Base-by-base conservation (phyloP, 176 grass and related monocot genomes). In the Carex parvula region DNA sequence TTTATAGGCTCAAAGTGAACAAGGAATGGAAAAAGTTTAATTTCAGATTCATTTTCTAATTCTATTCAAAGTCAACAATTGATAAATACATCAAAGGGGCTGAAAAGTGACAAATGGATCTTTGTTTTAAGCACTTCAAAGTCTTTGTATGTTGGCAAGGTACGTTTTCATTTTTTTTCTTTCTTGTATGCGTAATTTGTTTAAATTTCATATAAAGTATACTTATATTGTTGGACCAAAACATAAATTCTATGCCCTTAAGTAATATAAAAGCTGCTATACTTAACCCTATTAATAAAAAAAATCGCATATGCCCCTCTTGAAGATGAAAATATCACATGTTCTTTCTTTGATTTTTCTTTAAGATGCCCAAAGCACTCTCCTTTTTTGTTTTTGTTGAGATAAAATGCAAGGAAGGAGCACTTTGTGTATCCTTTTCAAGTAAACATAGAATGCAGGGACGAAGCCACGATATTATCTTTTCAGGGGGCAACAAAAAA, bases 41-140 rank as follows among this genome's bases (percentile, higher is more conserved):
- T n/a, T n/a, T n/a, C n/a, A n/a, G n/a, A n/a, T n/a, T n/a, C n/a
- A n/a, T n/a, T n/a, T n/a, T n/a, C n/a, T n/a, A n/a, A n/a, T n/a
- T n/a, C n/a, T n/a, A n/a, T n/a, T n/a, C n/a, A n/a, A n/a, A 93
- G 76, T 81, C 80, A 30, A 79, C 84, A 95, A 88, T 72, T 95
- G 8, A 62, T 98, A 8, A 48, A 95, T 83, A 93, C 89, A 54
- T 91, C 69, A 16, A 88, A 91, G 65, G 86, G 88, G 3, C 64
- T 84, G 35, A 88, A 86, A 83, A 84, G 90, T 87, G 71, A 81
- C 39, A 95, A 98, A 84, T 98, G 96, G 92, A 98, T 98, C 39
- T 98, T 98, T 5, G 96, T 98, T 69, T 76, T 98, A 56, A 98
- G 96, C 93, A 98, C 96, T 59, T 91, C 83, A 2, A 93, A 78